Base-by-base conservation (phyloP, 495 filamentous ascomycete genomes). In the Aspergillus baeticus region DNA sequence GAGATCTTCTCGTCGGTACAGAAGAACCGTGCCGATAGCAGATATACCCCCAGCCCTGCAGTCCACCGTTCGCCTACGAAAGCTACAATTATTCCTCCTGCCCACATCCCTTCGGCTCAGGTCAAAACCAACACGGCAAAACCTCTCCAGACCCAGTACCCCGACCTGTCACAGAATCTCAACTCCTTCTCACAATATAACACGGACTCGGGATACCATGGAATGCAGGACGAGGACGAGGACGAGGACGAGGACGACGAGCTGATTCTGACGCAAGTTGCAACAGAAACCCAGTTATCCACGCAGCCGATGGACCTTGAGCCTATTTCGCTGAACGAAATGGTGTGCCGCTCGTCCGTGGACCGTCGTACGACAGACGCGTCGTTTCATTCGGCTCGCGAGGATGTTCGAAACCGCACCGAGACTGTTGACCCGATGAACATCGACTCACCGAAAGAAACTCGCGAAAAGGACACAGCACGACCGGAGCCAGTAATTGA, bases 131-230 rank as follows among this genome's bases (percentile, higher is more conserved):
- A 51, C 26, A 45, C 57, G 17, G 60, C 63, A 34, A 62, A 43
- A 21, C 50, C 37, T 49, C 61, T 57, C 5, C 65, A 72, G 11
- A 67, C 67, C 10, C 52, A 74, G 37, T 71, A 74, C 46, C 70
- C 69, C 10, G 64, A 73, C 47, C 59, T 72, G 53, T 62, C 51
- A 20, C 62, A 69, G 33, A 75, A 74, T 34, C 29, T 76, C 38
- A 76, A 77, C 46, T 76, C 76, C 5, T 69, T 71, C 41, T 56
- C 68, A 3, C 72, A 74, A 43, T 70, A 70, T 26, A 78, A 77
- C 54, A 77, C 73, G 2, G 91, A 96, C 61, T 94, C 91, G 2
- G 91, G 91, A 37, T 95, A 95, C 61, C 86, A 92, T 80, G 90
- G 88, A 46, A 86, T 81, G 82, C 71, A 85, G 74, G 75, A 82